Evolutionary conservation across 1,284 basidiomycete species (phyloP).

Genomic region (Cystobasidium sp.): DNA sequence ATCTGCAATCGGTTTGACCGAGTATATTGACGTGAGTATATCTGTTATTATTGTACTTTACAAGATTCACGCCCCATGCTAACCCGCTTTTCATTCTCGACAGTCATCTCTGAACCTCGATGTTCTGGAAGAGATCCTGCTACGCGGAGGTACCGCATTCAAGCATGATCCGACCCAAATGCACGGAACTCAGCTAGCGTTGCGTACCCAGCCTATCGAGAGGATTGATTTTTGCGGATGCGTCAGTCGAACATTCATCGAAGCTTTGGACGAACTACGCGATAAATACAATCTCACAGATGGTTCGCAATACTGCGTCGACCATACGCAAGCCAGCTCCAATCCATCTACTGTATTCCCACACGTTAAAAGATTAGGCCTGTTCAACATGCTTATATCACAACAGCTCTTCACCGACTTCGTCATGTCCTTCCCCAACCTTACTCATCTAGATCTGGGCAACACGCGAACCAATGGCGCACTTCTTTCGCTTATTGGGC

Average conservation of each 20-base stretch:
- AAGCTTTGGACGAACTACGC: slow-evolving; percentile 57
- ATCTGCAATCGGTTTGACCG: slow-evolving; percentile 82
- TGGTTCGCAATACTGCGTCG: not conserved
- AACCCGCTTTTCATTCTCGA: not conserved
- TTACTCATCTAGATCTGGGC: slow-evolving; percentile 79
- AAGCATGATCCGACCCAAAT: slow-evolving; percentile 38
- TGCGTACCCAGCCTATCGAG: slow-evolving; percentile 67
- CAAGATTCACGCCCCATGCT: not conserved
- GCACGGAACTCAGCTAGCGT: slow-evolving; percentile 11
- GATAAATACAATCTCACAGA: slow-evolving; percentile 45
- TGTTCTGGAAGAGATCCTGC: slow-evolving; percentile 82
- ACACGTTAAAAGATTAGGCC: slow-evolving; percentile 77
- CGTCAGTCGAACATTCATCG: slow-evolving; percentile 73
- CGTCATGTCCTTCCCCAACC: slow-evolving; percentile 78
- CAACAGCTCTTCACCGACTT: slow-evolving; percentile 74
- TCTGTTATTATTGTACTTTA: not conserved
- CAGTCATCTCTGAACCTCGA: slow-evolving; percentile 73
- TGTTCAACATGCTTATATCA: slow-evolving; percentile 81
- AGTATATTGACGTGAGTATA: slow-evolving; percentile 76
- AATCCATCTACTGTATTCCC: slow-evolving; percentile 62
- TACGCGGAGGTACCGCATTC: slow-evolving; percentile 65
- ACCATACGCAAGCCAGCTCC: not conserved
- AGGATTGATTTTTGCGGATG: slow-evolving; percentile 94
- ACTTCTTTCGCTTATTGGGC: slow-evolving; percentile 71
- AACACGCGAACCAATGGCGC: slow-evolving; percentile 75